phyloP scores from a whole-genome alignment of 2,329 filamentous ascomycete species.

The Cladosporium sp. region DNA sequence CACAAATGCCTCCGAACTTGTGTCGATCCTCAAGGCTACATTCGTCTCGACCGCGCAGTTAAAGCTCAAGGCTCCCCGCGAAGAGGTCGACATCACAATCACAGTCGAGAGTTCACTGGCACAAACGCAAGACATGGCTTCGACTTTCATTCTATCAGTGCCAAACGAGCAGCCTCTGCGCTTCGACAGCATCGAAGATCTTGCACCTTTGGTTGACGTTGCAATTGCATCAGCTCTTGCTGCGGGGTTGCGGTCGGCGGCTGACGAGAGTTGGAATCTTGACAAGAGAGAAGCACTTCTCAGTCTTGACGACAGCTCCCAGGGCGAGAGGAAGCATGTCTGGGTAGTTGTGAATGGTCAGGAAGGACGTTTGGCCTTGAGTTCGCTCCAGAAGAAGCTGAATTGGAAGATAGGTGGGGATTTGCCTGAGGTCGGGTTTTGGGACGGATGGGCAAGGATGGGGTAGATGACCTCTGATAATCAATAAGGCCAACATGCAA shows the following conservation, averaged over 20 bases:
- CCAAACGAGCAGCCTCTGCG: background rate
- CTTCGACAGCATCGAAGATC: conserved; percentile 23
- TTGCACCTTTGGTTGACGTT: conserved; percentile 21
- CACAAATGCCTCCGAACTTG: conserved; percentile 24
- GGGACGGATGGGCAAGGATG: conserved; percentile 20
- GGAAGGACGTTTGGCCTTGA: conserved; percentile 20
- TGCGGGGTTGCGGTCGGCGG: conserved; percentile 15
- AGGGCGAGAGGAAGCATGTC: conserved; percentile 14
- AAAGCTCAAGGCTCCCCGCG: conserved; percentile 1
- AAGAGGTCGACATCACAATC: conserved; percentile 4
- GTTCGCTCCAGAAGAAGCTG: conserved; percentile 19
- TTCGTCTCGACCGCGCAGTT: conserved; percentile 10
- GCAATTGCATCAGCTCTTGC: conserved; percentile 24
- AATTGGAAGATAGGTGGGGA: conserved; percentile 20
- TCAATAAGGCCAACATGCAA: background rate
- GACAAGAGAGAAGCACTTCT: conserved; percentile 30
- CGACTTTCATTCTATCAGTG: conserved; percentile 24
- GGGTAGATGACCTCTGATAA: background rate
- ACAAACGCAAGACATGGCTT: conserved; percentile 31
- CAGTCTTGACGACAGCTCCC: conserved; percentile 18
- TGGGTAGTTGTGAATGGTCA: conserved; percentile 24
- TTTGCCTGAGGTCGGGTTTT: conserved; percentile 15
- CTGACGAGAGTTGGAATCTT: conserved; percentile 28
- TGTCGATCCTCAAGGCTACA: conserved; percentile 19
- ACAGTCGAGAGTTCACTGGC: conserved; percentile 34